These are phyloP conservation scores for Cordyceps javanica DNA, from an alignment of 2,329 filamentous ascomycete genomes.

Conservation along the genomic window DNA sequence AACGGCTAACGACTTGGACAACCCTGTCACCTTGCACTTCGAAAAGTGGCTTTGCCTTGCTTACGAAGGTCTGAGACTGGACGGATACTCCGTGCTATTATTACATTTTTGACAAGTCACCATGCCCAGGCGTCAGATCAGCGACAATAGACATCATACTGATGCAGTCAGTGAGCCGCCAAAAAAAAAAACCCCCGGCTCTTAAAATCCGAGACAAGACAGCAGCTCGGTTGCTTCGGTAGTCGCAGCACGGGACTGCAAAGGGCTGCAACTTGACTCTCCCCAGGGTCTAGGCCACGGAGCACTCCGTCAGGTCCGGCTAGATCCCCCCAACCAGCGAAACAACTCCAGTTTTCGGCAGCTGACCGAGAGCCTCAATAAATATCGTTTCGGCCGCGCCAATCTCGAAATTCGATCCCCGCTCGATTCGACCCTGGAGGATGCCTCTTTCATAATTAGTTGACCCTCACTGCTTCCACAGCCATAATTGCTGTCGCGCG, in stretches of 20 bases:
- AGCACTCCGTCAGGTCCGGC: neutral
- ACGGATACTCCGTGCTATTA: too few relatives aligned
- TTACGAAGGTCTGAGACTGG: too few relatives aligned
- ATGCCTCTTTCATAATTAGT: neutral
- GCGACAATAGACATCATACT: neutral
- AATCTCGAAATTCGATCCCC: neutral
- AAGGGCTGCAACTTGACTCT: neutral
- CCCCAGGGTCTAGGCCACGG: neutral
- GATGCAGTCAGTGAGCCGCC: neutral
- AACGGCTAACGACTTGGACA: too few relatives aligned
- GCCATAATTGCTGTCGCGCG: neutral
- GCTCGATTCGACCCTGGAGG: neutral
- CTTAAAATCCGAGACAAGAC: neutral
- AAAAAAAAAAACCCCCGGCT: neutral
- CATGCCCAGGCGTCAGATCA: neutral
- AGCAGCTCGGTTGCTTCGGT: neutral
- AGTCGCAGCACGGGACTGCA: too few relatives aligned
- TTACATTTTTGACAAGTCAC: too few relatives aligned
- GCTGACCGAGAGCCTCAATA: neutral
- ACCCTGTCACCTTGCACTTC: too few relatives aligned
- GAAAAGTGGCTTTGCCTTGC: too few relatives aligned
- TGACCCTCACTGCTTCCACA: neutral
- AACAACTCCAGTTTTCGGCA: constrained; percentile 1
- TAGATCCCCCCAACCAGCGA: neutral
- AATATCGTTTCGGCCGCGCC: neutral